phyloP scores from a whole-genome alignment of 192 early-diverging fungal genomes.

The Linnemannia elongata region DNA sequence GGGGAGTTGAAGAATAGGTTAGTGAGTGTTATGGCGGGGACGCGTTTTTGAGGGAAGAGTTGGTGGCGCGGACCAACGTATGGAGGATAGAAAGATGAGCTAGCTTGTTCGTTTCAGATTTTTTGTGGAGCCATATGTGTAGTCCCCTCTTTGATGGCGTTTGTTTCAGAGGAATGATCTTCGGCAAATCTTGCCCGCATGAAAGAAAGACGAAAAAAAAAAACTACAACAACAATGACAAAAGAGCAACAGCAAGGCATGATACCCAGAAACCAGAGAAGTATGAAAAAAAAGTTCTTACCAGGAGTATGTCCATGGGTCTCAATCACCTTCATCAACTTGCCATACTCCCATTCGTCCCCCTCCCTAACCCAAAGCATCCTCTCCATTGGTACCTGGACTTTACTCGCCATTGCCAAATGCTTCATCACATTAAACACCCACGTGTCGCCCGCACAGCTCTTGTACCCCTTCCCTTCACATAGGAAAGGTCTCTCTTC shows the following conservation, averaged over 20 bases:
- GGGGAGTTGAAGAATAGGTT: not conserved
- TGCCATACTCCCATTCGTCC: conserved; percentile 27
- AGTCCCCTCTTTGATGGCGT: not conserved
- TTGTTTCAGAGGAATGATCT: not conserved
- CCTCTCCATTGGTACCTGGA: conserved; percentile 21
- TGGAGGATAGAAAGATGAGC: no score
- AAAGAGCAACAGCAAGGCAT: not conserved
- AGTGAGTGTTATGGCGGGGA: not conserved
- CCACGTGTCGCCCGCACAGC: conserved; percentile 23
- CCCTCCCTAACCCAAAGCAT: conserved; percentile 20
- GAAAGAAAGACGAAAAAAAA: not conserved
- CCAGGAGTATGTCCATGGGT: conserved; percentile 45
- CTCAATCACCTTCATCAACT: conserved; percentile 23
- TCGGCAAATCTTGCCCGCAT: not conserved
- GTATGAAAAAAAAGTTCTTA: not conserved
- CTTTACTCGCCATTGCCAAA: not conserved
- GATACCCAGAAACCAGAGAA: no score
- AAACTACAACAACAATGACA: not conserved
- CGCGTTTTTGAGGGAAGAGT: no score
- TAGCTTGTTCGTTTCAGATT: no score
- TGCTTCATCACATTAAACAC: conserved; percentile 30
- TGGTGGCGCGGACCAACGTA: no score
- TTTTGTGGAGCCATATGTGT: no score
- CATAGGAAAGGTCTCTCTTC: conserved; percentile 38
- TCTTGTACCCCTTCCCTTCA: conserved; percentile 26